A percentile compares a stretch with the other conserved stretches of the same genome.
These are phyloP conservation scores for Hippophae rhamnoides DNA, from an alignment of 306 rosid species.

Conservation along the genomic window DNA sequence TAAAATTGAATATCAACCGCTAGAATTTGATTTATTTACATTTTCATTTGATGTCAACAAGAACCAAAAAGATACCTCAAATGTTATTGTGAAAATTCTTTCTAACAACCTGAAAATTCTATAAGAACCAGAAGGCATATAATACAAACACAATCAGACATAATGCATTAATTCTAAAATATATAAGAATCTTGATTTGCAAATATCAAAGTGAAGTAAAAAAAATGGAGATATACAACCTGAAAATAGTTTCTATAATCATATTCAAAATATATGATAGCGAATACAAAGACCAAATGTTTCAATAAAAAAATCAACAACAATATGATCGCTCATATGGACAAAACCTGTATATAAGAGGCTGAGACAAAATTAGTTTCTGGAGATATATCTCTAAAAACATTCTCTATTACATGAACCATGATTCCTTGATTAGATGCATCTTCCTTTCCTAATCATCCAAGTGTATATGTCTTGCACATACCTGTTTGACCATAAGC, in stretches of 20 bases:
- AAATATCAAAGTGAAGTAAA: no score
- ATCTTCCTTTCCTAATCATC: conserved; percentile 75
- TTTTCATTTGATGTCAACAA: no score
- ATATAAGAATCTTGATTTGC: conserved; percentile 5
- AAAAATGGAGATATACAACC: neutral
- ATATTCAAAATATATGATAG: no score
- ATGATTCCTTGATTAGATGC: conserved; percentile 80
- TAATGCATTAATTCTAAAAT: neutral
- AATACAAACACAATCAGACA: neutral
- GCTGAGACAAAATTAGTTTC: conserved; percentile 64
- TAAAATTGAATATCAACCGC: no score
- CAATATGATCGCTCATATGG: conserved; percentile 1
- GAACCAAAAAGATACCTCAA: no score
- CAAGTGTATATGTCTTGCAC: conserved; percentile 93
- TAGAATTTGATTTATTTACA: no score
- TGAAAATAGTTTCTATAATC: neutral
- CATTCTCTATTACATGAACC: conserved; percentile 96
- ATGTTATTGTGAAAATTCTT: no score
- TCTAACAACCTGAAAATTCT: no score
- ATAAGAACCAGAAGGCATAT: neutral
- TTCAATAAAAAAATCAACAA: neutral
- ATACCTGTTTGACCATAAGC: conserved; percentile 99
- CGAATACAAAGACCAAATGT: neutral
- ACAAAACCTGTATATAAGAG: conserved; percentile 72
- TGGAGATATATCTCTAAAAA: conserved; percentile 60